phyloP scores from a whole-genome alignment of 306 rosid species.

The Vigna hirtella region DNA sequence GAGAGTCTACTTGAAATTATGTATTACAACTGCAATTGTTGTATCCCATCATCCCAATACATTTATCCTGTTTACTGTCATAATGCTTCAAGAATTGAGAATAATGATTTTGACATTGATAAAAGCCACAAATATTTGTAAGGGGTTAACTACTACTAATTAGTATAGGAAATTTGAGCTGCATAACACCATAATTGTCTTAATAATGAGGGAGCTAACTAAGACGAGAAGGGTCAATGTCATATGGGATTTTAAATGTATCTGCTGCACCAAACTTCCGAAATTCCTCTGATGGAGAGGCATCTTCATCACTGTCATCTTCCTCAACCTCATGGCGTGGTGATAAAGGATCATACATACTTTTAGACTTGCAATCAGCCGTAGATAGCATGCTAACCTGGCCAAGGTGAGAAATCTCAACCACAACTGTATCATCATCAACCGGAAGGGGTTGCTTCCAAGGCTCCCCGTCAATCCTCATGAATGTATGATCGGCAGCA shows the following conservation, averaged over 20 bases:
- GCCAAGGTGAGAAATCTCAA: constrained; percentile 89
- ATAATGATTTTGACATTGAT: background rate
- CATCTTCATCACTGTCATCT: constrained; percentile 61
- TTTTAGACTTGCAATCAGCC: constrained; percentile 60
- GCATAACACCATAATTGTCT: constrained; percentile 13
- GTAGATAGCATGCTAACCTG: constrained; percentile 96
- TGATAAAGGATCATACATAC: constrained; percentile 58
- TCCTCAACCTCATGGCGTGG: constrained; percentile 53
- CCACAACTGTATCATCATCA: constrained; percentile 80
- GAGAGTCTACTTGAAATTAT: background rate
- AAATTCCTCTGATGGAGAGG: constrained; percentile 63
- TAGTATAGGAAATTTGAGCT: background rate
- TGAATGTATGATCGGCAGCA: constrained; percentile 73
- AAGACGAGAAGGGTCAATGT: constrained; percentile 67
- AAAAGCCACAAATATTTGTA: background rate
- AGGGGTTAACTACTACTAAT: constrained; percentile 10
- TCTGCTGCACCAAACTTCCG: constrained; percentile 96
- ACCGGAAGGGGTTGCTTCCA: constrained; percentile 96
- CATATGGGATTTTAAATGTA: constrained; percentile 82
- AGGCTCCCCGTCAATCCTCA: constrained; percentile 97
- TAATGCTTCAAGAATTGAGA: constrained; percentile 12
- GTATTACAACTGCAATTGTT: constrained; percentile 13
- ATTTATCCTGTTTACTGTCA: constrained; percentile 1
- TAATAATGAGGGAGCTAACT: constrained; percentile 54
- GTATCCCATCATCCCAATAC: background rate